Base-by-base conservation (phyloP, 371 early-diverging fungal species). In the Mycotypha africana region DNA sequence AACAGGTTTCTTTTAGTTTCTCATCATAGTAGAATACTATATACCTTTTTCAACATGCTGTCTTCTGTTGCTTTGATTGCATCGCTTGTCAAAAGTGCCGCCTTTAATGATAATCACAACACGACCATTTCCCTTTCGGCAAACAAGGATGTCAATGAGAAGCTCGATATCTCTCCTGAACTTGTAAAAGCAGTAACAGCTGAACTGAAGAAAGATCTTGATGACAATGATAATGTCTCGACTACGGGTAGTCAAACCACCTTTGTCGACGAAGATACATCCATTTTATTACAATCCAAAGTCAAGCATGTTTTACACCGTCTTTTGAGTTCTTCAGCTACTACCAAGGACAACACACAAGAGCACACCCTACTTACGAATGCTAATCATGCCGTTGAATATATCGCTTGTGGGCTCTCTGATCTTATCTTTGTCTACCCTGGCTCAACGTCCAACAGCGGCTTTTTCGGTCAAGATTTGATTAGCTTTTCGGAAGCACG, bases 381-480 rank as follows among this genome's bases (percentile, higher is more conserved):
- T 38, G 90, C 81, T 25, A 77, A 85, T 53, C 76, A 81, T 23
- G 88, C 88, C 7, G 70, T 84, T 2, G 77, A 83, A 22, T 84
- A 86, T 53, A 73, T 89, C 8, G 81, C 89, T 4, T 88, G 87
- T 56, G 79, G 78, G 15, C 73, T 93, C 15, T 82, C 83, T 56
- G 86, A 88, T 56, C 63, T 89, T 47, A 67, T 84, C 46, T 91
- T 91, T 67, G 77, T 91, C 46, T 91, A 91, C 60, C 82, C 90
- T 22, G 72, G 67, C 17, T 47, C 70, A 16, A 65, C 76, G n/a
- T 69, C 74, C 11, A 71, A 67, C n/a, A 14, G n/a, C 10, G 9
- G 15, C 19, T 72, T 79, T 30, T 70, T 85, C 40, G 90, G 88
- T 37, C 65, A 84, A 38, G 70, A 74, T 9, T 62, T 85, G 6